phyloP scores from a whole-genome alignment of 352 stramenopile species.

The Phytophthora pinifolia region DNA sequence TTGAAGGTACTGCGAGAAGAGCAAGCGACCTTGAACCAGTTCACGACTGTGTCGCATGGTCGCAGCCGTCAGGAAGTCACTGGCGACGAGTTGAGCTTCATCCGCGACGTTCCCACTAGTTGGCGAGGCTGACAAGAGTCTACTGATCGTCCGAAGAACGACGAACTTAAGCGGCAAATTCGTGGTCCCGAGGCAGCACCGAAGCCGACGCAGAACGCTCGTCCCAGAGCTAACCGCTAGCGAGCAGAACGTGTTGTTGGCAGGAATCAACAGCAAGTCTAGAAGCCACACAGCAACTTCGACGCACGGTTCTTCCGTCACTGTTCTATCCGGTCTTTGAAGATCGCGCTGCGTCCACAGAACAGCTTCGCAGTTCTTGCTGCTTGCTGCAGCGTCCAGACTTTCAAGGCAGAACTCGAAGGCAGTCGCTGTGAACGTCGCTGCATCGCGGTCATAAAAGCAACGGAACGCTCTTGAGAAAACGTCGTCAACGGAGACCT shows the following conservation, averaged over 20 bases:
- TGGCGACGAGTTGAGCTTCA: conserved; percentile 16
- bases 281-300: conserved; percentile 75
- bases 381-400: conserved; percentile 54
- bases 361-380: conserved; percentile 53
- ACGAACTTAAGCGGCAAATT: conserved; percentile 77
- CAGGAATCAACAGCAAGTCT: conserved; percentile 38
- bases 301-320: conserved; percentile 65
- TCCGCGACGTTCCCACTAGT: neutral
- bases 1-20: conserved; percentile 78
- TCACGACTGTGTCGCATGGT: conserved; percentile 55
- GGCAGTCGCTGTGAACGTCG: conserved; percentile 19
- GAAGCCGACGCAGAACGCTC: conserved; percentile 22
- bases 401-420: conserved; percentile 63
- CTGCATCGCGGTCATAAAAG: conserved; percentile 13
- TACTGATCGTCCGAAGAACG: conserved; percentile 46
- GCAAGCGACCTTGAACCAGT: conserved; percentile 50
- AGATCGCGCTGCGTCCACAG: conserved; percentile 83
- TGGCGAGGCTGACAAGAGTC: conserved; percentile 29
- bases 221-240: conserved; percentile 4
- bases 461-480: conserved; percentile 19
- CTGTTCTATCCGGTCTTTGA: conserved; percentile 41
- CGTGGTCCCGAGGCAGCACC: conserved; percentile 35
- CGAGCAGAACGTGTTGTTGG: neutral
- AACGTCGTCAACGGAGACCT: conserved; percentile 12
- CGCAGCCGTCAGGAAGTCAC: conserved; percentile 51